Evolutionary conservation across 2,329 filamentous ascomycete species (phyloP).

Genomic region (Leptographium procerum): DNA sequence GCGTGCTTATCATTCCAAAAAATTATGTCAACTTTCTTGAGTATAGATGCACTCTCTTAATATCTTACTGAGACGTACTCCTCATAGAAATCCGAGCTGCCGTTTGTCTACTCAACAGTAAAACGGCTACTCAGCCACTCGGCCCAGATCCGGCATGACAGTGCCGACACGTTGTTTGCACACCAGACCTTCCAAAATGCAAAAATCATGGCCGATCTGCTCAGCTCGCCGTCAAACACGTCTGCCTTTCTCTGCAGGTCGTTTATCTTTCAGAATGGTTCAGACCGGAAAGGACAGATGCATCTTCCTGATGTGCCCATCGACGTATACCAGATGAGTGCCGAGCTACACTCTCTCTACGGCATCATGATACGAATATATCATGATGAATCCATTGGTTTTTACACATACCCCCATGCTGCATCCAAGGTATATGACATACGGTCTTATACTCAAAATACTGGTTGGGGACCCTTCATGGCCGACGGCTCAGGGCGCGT

Average conservation of each 20-base stretch:
- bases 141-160: slow-evolving; percentile 20
- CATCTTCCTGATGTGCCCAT: slow-evolving; percentile 20
- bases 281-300: neutral
- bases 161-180: slow-evolving; percentile 14
- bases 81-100: slow-evolving; percentile 29
- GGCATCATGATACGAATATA: slow-evolving; percentile 42
- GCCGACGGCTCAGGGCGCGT: slow-evolving; percentile 49
- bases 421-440: slow-evolving; percentile 63
- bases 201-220: slow-evolving; percentile 30
- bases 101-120: slow-evolving; percentile 35
- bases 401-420: slow-evolving; percentile 46
- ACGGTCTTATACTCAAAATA: slow-evolving; percentile 50
- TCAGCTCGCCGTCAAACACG: slow-evolving; percentile 36
- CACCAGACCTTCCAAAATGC: slow-evolving; percentile 36
- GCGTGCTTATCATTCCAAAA: neutral
- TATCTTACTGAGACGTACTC: neutral
- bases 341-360: slow-evolving; percentile 59
- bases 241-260: slow-evolving; percentile 54
- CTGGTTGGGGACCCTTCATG: slow-evolving; percentile 61
- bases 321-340: slow-evolving; percentile 48
- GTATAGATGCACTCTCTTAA: neutral
- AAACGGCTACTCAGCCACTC: slow-evolving; percentile 34
- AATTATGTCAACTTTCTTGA: too few species aligned
- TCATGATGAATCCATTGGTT: slow-evolving; percentile 7
- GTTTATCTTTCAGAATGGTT: slow-evolving; percentile 39